Conservation (phyloP, 2,329 filamentous ascomycete genomes). For the Aureobasidium sp. region DNA sequence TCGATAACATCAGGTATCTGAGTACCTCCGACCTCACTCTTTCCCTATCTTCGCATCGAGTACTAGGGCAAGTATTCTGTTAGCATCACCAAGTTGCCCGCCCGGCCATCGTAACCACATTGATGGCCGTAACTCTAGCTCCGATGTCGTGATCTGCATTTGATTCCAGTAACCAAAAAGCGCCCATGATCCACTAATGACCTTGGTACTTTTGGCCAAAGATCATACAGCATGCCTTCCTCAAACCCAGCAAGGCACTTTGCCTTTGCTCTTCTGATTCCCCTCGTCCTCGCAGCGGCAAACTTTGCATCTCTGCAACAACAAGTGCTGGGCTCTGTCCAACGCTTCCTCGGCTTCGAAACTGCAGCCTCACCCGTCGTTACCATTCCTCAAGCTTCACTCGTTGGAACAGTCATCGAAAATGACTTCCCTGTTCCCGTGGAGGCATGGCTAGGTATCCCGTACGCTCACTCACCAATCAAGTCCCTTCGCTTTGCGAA, state of each 20-base stretch:
- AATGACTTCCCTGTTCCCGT: conserved; percentile 18
- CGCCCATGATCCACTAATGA: background rate
- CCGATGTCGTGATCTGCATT: background rate
- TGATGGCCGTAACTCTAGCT: background rate
- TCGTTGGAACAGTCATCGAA: conserved; percentile 17
- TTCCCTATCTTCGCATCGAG: background rate
- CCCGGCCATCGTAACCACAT: background rate
- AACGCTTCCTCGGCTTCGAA: background rate
- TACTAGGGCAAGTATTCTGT: too few species aligned
- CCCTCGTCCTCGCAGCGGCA: background rate
- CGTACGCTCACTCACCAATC: conserved; percentile 19
- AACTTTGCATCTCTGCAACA: background rate
- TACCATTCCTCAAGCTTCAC: conserved; percentile 17
- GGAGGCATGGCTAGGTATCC: conserved; percentile 20
- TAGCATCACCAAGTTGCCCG: background rate
- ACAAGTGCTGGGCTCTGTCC: background rate
- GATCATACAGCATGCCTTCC: background rate
- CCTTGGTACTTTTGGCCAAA: background rate
- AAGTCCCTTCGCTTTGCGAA: conserved; percentile 18
- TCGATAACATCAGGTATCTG: background rate
- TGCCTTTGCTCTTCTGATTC: background rate
- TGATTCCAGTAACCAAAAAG: background rate
- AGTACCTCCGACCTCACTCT: background rate
- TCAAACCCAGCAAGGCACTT: background rate
- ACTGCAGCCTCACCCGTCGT: conserved; percentile 8